A percentile compares a stretch with the other conserved stretches of the same genome.
These are phyloP conservation scores for Globisporangium apiculatum DNA, from an alignment of 352 stramenopile genomes.

Conservation along the genomic window DNA sequence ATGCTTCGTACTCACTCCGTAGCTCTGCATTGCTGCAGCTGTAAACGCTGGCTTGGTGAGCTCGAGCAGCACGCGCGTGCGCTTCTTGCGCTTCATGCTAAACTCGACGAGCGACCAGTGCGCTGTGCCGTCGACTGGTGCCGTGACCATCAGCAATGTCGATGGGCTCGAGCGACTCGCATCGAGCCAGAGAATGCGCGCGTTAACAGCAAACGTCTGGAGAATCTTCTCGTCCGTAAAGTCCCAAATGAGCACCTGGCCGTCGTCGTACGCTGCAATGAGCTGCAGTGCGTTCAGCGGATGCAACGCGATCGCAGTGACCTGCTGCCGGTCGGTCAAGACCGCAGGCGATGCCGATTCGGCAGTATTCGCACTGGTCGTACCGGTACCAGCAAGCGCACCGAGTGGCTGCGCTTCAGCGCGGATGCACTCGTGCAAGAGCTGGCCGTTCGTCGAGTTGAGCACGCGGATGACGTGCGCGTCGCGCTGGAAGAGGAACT, in stretches of 20 bases:
- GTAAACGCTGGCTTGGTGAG: conserved; percentile 40
- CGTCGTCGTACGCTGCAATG: conserved; percentile 58
- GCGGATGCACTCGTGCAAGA: conserved; percentile 68
- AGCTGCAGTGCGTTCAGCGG: conserved; percentile 67
- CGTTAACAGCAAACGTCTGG: conserved; percentile 39
- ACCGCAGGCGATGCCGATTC: background rate
- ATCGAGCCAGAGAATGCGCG: conserved; percentile 62
- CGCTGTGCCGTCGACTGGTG: conserved; percentile 7
- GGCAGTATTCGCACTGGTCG: background rate
- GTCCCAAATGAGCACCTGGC: conserved; percentile 66
- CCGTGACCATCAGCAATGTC: conserved; percentile 45
- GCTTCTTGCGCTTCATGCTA: conserved; percentile 62
- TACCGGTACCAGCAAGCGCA: conserved; percentile 7
- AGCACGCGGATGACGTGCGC: conserved; percentile 66
- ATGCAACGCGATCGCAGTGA: conserved; percentile 57
- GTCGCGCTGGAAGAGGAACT: conserved; percentile 75
- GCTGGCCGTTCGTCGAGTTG: conserved; percentile 60
- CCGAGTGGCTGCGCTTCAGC: conserved; percentile 13
- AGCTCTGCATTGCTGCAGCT: conserved; percentile 50
- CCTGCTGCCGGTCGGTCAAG: conserved; percentile 15
- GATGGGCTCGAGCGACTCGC: conserved; percentile 47
- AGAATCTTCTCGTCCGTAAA: conserved; percentile 65
- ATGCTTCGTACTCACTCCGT: conserved; percentile 8
- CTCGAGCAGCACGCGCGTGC: conserved; percentile 37
- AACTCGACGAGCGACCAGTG: conserved; percentile 64